phyloP scores from a whole-genome alignment of 1,139 yeast species.

The Suhomyces panamericanus region DNA sequence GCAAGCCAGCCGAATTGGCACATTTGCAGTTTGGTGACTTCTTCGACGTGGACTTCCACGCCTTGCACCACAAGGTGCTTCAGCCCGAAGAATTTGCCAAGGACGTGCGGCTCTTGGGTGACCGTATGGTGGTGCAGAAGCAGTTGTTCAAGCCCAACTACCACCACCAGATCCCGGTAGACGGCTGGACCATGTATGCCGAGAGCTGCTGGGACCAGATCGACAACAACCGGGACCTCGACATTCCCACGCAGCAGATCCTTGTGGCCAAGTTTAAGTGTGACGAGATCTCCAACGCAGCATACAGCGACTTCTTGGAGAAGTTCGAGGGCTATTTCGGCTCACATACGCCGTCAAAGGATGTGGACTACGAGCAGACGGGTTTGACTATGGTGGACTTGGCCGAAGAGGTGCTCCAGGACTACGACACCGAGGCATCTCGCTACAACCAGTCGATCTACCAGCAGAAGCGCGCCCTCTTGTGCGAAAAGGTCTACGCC shows the following conservation, averaged over 20 bases:
- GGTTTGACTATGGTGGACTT: constrained; percentile 44
- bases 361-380: constrained; percentile 37
- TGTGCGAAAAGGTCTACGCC: constrained; percentile 47
- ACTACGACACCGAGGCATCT: constrained; percentile 69
- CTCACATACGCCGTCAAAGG: constrained; percentile 14
- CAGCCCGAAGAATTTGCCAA: constrained; percentile 71
- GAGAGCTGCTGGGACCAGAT: constrained; percentile 93
- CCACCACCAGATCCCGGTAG: constrained; percentile 86
- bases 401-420: constrained; percentile 45
- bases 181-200: constrained; percentile 95
- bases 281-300: constrained; percentile 71
- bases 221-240: constrained; percentile 88
- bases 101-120: constrained; percentile 67
- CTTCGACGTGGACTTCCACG: constrained; percentile 80
- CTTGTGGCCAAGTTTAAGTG: constrained; percentile 93
- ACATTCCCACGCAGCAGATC: constrained; percentile 94
- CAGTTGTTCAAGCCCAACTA: constrained; percentile 66
- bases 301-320: constrained; percentile 48
- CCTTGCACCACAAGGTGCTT: constrained; percentile 82
- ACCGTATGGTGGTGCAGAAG: constrained; percentile 49
- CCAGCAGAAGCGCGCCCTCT: constrained; percentile 53
- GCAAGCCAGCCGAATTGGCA: constrained; percentile 66
- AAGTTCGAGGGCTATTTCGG: constrained; percentile 29
- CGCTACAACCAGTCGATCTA: constrained; percentile 70
- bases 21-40: constrained; percentile 64